Evolutionary conservation across 352 stramenopile species (phyloP).

Genomic region (Lagenidium giganteum): DNA sequence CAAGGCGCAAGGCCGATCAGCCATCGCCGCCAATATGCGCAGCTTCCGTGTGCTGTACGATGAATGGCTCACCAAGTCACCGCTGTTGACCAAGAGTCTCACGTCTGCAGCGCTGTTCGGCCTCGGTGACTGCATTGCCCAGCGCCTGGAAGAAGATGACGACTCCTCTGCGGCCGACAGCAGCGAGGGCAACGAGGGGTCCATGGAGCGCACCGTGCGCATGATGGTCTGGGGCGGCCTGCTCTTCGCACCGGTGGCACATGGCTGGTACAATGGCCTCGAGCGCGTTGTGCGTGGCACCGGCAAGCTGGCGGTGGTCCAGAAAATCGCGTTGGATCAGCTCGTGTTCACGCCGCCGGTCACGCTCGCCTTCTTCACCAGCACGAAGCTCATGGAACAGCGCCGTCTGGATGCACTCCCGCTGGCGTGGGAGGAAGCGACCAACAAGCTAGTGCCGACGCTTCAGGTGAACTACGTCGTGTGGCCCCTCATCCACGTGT

Average conservation of each 20-base stretch:
- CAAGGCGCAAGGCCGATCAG: too few relatives aligned
- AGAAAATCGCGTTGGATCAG: slow-evolving; percentile 42
- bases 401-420: slow-evolving; percentile 17
- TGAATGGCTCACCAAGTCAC: slow-evolving; percentile 34
- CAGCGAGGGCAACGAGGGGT: too few relatives aligned
- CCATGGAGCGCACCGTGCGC: slow-evolving; percentile 49
- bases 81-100: slow-evolving; percentile 65
- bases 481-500: slow-evolving; percentile 39
- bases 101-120: slow-evolving; percentile 68
- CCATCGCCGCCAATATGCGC: slow-evolving; percentile 55
- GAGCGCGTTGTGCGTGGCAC: slow-evolving; percentile 38
- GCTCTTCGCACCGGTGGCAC: slow-evolving; percentile 81
- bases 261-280: slow-evolving; percentile 87
- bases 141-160: slow-evolving; percentile 26
- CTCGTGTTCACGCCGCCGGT: slow-evolving; percentile 35
- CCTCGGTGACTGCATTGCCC: slow-evolving; percentile 53
- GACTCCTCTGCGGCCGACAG: slow-evolving; percentile 1
- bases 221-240: slow-evolving; percentile 87
- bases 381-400: slow-evolving; percentile 38
- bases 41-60: slow-evolving; percentile 47
- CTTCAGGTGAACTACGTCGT: slow-evolving; percentile 39
- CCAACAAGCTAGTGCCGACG: slow-evolving; percentile 29
- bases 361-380: slow-evolving; percentile 32
- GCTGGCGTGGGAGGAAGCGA: slow-evolving; percentile 25
- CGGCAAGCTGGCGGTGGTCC: slow-evolving; percentile 19